A percentile compares a stretch with the other conserved stretches of the same genome.
Conservation (phyloP, 2,329 filamentous ascomycete species). For the Cryphonectria carpinicola region DNA sequence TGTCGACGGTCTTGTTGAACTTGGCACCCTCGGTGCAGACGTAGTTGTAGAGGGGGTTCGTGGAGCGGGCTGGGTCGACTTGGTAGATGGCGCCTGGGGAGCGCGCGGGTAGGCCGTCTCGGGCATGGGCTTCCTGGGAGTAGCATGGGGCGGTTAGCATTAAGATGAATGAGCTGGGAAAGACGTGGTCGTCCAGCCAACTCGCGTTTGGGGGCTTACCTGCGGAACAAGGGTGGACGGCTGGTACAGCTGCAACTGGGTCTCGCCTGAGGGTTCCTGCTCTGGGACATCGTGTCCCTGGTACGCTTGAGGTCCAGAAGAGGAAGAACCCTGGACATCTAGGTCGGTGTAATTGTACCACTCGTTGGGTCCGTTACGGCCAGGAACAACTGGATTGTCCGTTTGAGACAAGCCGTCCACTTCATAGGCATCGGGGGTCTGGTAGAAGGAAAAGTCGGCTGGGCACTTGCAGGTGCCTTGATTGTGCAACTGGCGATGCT, state of each 20-base stretch:
- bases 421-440: constrained; percentile 27
- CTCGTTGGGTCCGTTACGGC: background rate
- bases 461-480: constrained; percentile 41
- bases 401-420: background rate
- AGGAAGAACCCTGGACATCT: background rate
- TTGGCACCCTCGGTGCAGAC: constrained; percentile 24
- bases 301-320: background rate
- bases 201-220: background rate
- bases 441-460: constrained; percentile 39
- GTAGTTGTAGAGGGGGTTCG: constrained; percentile 26
- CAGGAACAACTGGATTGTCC: background rate
- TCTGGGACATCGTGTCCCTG: background rate
- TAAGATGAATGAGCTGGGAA: background rate
- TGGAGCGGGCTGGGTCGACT: constrained; percentile 19
- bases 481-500: constrained; percentile 43
- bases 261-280: background rate
- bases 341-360: background rate
- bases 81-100: constrained; percentile 25
- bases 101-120: constrained; percentile 4
- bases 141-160: background rate
- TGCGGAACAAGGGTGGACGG: background rate
- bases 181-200: background rate
- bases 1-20: constrained; percentile 9
- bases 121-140: too few relatives aligned
- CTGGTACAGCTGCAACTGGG: background rate